These are phyloP conservation scores for Cardamine chenopodiifolia DNA, from an alignment of 345 rosid species.

Conservation along the genomic window DNA sequence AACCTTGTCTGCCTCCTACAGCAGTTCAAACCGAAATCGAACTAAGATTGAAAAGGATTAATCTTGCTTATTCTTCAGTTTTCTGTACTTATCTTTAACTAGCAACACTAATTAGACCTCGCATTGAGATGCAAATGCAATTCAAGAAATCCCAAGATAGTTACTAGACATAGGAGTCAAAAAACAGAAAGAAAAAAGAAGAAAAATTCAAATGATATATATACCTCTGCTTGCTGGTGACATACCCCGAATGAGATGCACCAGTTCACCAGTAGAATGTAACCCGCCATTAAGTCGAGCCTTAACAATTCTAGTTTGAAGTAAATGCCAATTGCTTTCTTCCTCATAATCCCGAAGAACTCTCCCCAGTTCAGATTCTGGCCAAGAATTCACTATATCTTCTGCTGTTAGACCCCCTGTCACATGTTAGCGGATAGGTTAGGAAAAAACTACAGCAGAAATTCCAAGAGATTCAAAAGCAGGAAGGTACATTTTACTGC, in stretches of 20 bases:
- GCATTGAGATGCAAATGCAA: conserved; percentile 13
- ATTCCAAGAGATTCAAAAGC: conserved; percentile 29
- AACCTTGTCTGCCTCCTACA: conserved; percentile 91
- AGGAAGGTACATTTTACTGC: background rate
- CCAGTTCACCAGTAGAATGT: conserved; percentile 81
- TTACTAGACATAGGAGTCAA: background rate
- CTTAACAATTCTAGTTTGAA: conserved; percentile 68
- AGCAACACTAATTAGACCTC: background rate
- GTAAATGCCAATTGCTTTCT: conserved; percentile 76
- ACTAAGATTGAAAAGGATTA: background rate
- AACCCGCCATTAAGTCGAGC: conserved; percentile 73
- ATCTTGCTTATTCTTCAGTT: background rate
- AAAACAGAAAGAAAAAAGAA: background rate
- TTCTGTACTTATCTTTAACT: background rate
- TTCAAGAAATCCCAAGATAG: background rate
- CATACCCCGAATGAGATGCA: conserved; percentile 57
- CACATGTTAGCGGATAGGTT: conserved; percentile 45
- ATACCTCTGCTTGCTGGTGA: conserved; percentile 60
- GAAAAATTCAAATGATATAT: background rate
- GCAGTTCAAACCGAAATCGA: conserved; percentile 6
- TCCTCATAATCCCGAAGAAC: conserved; percentile 83
- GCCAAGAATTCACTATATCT: conserved; percentile 88
- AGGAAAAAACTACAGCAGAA: conserved; percentile 11
- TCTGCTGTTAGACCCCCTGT: conserved; percentile 80
- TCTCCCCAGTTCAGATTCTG: conserved; percentile 73